These are phyloP conservation scores for Ulvella scutata DNA, from an alignment of 139 green algal genomes.

Conservation along the genomic window DNA sequence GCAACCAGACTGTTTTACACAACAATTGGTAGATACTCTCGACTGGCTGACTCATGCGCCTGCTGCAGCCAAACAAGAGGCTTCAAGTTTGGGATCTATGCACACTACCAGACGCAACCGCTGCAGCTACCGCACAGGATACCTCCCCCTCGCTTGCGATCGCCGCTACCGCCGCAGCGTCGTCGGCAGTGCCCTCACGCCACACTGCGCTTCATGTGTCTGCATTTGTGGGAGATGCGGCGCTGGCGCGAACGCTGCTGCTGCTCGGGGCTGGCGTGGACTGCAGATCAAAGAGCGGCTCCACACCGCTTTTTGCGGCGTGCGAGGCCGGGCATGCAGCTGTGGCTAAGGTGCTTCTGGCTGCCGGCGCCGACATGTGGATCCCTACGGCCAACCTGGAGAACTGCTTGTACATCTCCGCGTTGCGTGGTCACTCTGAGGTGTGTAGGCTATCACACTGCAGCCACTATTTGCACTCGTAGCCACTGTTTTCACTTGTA, in stretches of 20 bases:
- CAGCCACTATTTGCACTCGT: too few relatives aligned
- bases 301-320: conserved; percentile 49
- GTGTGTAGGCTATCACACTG: too few relatives aligned
- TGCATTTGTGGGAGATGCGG: background rate
- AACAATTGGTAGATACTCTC: background rate
- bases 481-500: too few relatives aligned
- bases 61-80: background rate
- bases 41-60: background rate
- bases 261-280: conserved; percentile 32
- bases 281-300: conserved; percentile 32
- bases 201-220: conserved; percentile 13
- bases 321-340: conserved; percentile 29
- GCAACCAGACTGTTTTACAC: background rate
- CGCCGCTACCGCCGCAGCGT: conserved; percentile 6
- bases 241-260: conserved; percentile 26
- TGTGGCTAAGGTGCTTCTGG: conserved; percentile 29
- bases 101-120: background rate
- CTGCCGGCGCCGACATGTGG: conserved; percentile 20
- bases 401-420: conserved; percentile 68
- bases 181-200: background rate
- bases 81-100: background rate
- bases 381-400: background rate
- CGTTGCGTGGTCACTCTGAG: conserved; percentile 46
- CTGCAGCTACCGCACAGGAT: background rate
- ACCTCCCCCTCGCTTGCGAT: background rate